Percentiles rank a stretch among this genome's conserved stretches.
Conservation (phyloP, 1,139 yeast species). For the Lodderomyces oxycetoniae region DNA sequence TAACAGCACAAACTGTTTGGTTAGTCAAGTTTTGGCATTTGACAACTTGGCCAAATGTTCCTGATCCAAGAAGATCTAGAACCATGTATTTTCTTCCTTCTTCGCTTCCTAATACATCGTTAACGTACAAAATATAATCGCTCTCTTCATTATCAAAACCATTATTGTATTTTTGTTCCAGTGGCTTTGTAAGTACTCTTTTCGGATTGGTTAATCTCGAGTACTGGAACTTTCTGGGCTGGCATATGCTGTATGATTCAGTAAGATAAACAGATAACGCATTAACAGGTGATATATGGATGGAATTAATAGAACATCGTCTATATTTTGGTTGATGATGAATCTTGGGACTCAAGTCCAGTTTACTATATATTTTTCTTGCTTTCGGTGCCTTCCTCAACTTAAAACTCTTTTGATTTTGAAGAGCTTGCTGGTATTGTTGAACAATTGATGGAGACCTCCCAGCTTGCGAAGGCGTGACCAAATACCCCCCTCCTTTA, state of each 20-base stretch:
- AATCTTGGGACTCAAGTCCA: conserved; percentile 60
- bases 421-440: conserved; percentile 32
- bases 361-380: conserved; percentile 32
- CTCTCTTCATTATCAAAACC: conserved; percentile 87
- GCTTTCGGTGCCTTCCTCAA: conserved; percentile 35
- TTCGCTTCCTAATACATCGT: conserved; percentile 85
- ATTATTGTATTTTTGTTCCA: conserved; percentile 74
- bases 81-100: conserved; percentile 87
- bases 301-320: conserved; percentile 73
- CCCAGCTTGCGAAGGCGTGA: conserved; percentile 17
- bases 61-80: conserved; percentile 87
- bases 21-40: conserved; percentile 90
- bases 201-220: conserved; percentile 84
- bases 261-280: conserved; percentile 78
- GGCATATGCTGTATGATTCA: conserved; percentile 80
- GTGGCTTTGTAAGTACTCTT: conserved; percentile 88
- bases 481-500: conserved; percentile 9
- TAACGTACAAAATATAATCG: conserved; percentile 89
- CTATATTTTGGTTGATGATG: conserved; percentile 72
- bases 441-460: conserved; percentile 36
- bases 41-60: conserved; percentile 98
- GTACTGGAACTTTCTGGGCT: conserved; percentile 76
- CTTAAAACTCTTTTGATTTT: conserved; percentile 20
- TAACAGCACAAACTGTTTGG: conserved; percentile 89
- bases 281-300: conserved; percentile 78